phyloP scores from a whole-genome alignment of 495 filamentous ascomycete species.

The Aspergillus sclerotiicarbonarius region DNA sequence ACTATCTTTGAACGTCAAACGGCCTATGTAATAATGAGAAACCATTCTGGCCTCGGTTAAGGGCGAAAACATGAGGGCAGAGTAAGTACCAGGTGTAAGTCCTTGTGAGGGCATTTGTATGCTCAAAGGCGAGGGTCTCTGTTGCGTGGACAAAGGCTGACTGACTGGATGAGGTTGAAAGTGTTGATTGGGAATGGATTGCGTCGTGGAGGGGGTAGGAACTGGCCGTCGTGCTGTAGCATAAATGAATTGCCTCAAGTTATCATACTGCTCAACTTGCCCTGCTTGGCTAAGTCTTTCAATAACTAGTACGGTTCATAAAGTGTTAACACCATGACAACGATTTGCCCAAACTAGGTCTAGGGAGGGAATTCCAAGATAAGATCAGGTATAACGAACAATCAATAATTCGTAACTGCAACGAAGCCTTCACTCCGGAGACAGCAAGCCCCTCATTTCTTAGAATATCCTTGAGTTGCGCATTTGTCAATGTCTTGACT shows the following conservation, averaged over 20 bases:
- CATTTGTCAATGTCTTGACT: constrained; percentile 64
- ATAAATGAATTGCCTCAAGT: constrained; percentile 32
- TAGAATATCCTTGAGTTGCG: constrained; percentile 71
- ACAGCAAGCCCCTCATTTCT: constrained; percentile 65
- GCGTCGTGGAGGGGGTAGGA: constrained; percentile 25
- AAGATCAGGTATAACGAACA: constrained; percentile 55
- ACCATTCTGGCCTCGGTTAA: neutral
- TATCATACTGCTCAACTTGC: constrained; percentile 33
- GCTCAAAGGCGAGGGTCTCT: constrained; percentile 27
- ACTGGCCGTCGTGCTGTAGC: constrained; percentile 27
- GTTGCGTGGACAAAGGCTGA: constrained; percentile 26
- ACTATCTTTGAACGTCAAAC: constrained; percentile 64
- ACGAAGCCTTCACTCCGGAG: constrained; percentile 74
- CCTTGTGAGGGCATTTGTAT: constrained; percentile 33
- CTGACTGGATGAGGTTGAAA: constrained; percentile 25
- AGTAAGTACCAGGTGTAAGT: constrained; percentile 31
- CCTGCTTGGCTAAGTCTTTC: constrained; percentile 36
- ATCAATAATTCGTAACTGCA: constrained; percentile 72
- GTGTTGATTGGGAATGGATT: constrained; percentile 25
- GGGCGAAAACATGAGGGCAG: constrained; percentile 11
- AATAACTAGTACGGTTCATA: constrained; percentile 27
- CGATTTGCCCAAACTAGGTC: neutral
- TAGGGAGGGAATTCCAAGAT: constrained; percentile 9
- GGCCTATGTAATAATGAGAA: constrained; percentile 31
- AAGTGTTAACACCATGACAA: neutral